Base-by-base conservation (phyloP, 2,329 filamentous ascomycete genomes). In the Colletotrichum neosansevieriae region DNA sequence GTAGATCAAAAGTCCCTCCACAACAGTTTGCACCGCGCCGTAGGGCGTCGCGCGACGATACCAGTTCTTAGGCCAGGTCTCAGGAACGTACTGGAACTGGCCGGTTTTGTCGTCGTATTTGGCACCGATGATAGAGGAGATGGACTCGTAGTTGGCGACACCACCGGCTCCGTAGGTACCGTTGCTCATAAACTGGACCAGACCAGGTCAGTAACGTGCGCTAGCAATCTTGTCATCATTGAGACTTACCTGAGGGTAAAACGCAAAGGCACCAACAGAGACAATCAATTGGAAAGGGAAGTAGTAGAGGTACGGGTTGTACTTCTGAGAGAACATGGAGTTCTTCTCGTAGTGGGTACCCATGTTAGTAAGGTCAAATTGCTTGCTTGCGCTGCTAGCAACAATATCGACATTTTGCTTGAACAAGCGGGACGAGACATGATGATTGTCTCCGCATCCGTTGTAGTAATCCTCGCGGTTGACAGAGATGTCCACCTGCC, bases 31-130 rank as follows among this genome's bases (percentile, higher is more conserved):
- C 2, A 56, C 47, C 2, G 53, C 54, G 4, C 45, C 61, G 13
- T 68, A 68, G 12, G 61, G 65, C 12, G 65, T 68, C 10, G 65
- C 45, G 13, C 61, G 65, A 12, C 65, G 65, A 17, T 68, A 59
- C 65, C 65, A 68, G 32, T 68, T 65, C 34, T 56, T 34, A 10
- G 65, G 65, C 65, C 65, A 68, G 6, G 65, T 68, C 40, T 68
- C 65, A 13, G 61, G 65, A 2, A 68, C 65, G 21, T 68, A 65
- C 38, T 68, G 65, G 17, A 68, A 65, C 17, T 65, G 42, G 29
- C 54, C 65, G 19, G 61, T 65, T 17, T 15, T 40, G 17, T 29
- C 15, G 21, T 68, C 65, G 61, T 68, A 65, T 32, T 44, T 59
- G 4, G 61, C 65, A 2, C 65, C 65, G 40, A 68, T 59, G 49